Evolutionary conservation across 2,329 filamentous ascomycete genomes (phyloP).

Genomic region (Talaromyces sp.): DNA sequence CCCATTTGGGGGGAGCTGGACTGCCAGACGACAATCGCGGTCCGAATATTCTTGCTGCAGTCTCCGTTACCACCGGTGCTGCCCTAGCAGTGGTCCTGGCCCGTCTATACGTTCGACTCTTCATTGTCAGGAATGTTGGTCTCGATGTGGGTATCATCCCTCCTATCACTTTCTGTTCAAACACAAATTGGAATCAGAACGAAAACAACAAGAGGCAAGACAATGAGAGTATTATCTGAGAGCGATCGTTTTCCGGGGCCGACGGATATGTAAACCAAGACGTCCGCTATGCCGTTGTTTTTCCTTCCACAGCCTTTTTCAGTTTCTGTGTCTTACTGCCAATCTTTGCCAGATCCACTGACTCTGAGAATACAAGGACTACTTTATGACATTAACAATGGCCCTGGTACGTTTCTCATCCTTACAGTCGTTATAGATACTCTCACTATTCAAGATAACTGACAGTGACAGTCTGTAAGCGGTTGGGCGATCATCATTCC

Average conservation of each 20-base stretch:
- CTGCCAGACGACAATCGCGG: neutral
- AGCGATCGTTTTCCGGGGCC: neutral
- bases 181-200: neutral
- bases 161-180: neutral
- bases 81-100: constrained; percentile 17
- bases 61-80: neutral
- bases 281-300: neutral
- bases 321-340: neutral
- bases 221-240: neutral
- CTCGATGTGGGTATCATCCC: constrained; percentile 20
- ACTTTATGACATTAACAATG: neutral
- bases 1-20: neutral
- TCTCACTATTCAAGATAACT: neutral
- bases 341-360: neutral
- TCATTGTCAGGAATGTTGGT: constrained; percentile 23
- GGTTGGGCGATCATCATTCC: constrained; percentile 42
- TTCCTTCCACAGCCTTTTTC: neutral
- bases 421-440: neutral
- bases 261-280: neutral
- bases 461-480: constrained; percentile 28
- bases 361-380: neutral
- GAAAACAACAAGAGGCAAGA: neutral
- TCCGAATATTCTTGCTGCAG: neutral
- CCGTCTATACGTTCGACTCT: constrained; percentile 25
- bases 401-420: neutral